Evolutionary conservation across 2,329 filamentous ascomycete genomes (phyloP), one percentile per base, ranked within the genome.

Genomic region (Orbilia quercus): DNA sequence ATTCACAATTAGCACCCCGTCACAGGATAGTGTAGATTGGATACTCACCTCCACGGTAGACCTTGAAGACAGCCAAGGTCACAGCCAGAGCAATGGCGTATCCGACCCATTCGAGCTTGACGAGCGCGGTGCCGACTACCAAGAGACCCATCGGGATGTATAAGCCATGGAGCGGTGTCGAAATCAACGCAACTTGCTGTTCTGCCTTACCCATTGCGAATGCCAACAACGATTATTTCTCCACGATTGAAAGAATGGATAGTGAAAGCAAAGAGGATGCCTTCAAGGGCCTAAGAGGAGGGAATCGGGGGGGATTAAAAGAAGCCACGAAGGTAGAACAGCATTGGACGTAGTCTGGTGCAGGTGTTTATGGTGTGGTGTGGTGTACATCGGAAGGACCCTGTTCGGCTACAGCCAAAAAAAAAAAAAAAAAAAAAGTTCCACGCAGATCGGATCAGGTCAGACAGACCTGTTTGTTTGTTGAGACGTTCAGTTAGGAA

Each of bases 101-200:
- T 2, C 88, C 86, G 22, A 89, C 80, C 86, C 87, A 95, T 81
- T 94, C 90, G 76, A 83, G 84, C 86, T 96, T 96, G 78, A 92
- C 84, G 78, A 96, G 89, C 75, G 87, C 84, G 45, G 88, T 89
- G 77, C 91, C 92, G 58, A 92, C 81, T 72, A 97, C 83, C 72
- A 96, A 82, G 36, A 96, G 86, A 71, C 85, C 87, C n/a, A 89
- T 89, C 75, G 93, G 92, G 79, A 96, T 89, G 81, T 94, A 92
- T 78, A 96, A 87, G 79, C 90, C 91, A 81, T 92, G 77, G 16
- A 78, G 74, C 42, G 77, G 77, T 18, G 77, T 78, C 18, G 70
- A 74, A 44, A 74, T 64, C 51, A 74, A 69, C 28, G 70, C 70
- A 48, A 74, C 44, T 38, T 74, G 55, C 34, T 69, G 36, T 23